Percentiles rank a stretch among this genome's conserved stretches.
These are phyloP conservation scores for Casuarina glauca DNA, from an alignment of 306 rosid species.

Conservation along the genomic window DNA sequence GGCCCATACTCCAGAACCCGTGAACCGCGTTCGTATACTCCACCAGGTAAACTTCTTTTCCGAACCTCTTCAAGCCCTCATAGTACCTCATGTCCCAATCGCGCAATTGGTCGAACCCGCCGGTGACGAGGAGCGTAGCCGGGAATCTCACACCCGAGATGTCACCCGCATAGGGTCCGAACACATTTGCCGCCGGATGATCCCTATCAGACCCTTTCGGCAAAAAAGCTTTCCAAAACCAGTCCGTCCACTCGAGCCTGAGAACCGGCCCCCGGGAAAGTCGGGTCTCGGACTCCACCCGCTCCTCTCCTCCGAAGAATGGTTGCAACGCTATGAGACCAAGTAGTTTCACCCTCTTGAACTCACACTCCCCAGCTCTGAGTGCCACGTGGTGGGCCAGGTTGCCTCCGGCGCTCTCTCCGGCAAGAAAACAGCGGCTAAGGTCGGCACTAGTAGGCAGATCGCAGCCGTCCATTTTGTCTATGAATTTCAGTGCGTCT, in stretches of 20 bases:
- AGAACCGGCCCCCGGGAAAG: neutral
- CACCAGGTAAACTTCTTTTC: constrained; percentile 28
- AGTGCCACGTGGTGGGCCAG: constrained; percentile 38
- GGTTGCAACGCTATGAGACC: constrained; percentile 39
- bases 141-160: constrained; percentile 23
- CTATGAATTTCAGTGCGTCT: constrained; percentile 34
- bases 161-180: constrained; percentile 26
- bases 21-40: constrained; percentile 26
- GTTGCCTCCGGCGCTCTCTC: constrained; percentile 44
- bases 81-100: constrained; percentile 33
- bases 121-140: constrained; percentile 17
- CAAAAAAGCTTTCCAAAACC: constrained; percentile 37
- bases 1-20: constrained; percentile 1
- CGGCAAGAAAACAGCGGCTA: constrained; percentile 24
- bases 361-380: constrained; percentile 8
- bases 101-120: constrained; percentile 33
- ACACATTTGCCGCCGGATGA: constrained; percentile 30
- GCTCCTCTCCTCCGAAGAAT: constrained; percentile 36
- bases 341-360: neutral
- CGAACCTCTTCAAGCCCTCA: constrained; percentile 21
- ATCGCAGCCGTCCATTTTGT: neutral
- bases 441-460: constrained; percentile 14
- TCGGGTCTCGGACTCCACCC: constrained; percentile 32
- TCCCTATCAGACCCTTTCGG: constrained; percentile 27
- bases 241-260: neutral